Conservation (phyloP, 2,329 filamentous ascomycete genomes). For the Aplosporella prunicola region DNA sequence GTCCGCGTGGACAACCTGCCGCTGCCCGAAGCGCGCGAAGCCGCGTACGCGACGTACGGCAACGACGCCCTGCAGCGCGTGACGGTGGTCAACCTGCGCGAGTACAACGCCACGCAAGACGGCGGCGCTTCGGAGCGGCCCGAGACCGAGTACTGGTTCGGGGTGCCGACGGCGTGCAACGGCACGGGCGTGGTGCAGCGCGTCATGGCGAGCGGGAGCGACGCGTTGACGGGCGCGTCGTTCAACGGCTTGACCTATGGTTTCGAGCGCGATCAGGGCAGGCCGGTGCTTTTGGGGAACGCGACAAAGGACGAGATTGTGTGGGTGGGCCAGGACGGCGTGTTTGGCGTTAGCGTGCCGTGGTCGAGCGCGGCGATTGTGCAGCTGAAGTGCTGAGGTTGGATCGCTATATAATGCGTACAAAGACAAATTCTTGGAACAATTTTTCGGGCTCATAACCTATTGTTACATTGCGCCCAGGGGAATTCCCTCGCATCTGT, state of each 20-base stretch:
- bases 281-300: constrained; percentile 46
- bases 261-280: constrained; percentile 46
- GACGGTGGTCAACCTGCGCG: constrained; percentile 48
- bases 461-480: too few species aligned
- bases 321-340: constrained; percentile 25
- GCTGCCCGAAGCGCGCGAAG: constrained; percentile 32
- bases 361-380: constrained; percentile 22
- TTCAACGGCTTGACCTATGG: constrained; percentile 56
- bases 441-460: too few species aligned
- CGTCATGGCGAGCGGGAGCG: constrained; percentile 52
- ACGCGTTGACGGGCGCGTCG: constrained; percentile 52
- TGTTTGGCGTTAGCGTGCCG: constrained; percentile 17
- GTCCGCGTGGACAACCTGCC: constrained; percentile 43
- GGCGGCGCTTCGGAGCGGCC: constrained; percentile 21
- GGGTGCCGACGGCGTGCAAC: constrained; percentile 23
- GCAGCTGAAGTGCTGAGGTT: constrained; percentile 4
- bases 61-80: constrained; percentile 37
- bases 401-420: too few species aligned
- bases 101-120: constrained; percentile 53
- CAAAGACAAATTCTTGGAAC: too few species aligned
- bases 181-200: constrained; percentile 35
- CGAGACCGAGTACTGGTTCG: constrained; percentile 34
- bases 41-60: constrained; percentile 49
- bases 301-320: constrained; percentile 44
- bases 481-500: too few species aligned